Base-by-base conservation (phyloP, 1,284 basidiomycete species). In the Clitocybe nebularis region DNA sequence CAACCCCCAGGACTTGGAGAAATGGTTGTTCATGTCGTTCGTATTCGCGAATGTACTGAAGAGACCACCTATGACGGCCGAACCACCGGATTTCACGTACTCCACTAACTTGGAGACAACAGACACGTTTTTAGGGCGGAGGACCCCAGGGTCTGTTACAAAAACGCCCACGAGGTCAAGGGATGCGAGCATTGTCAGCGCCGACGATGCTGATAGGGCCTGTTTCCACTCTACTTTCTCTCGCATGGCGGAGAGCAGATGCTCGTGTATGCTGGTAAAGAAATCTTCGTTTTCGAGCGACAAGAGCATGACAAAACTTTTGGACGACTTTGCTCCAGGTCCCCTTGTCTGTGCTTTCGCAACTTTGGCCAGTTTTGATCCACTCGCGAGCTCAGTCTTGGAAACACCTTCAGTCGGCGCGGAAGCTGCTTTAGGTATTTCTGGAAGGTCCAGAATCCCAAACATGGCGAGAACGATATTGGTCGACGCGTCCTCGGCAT, bases 51-150 rank as follows among this genome's bases (percentile, higher is more conserved):
- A 54, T 1, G 39, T 34, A 25, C 49, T 43, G 46, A 66, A 64
- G 2, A 46, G 23, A 11, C 55, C 58, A 1, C 53, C 56, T 28
- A 67, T 56, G 20, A 67, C 51, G 21, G 64, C 49, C 3, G 55
- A 58, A 3, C 64, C 64, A 8, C 65, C 63, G 5, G 43, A 45
- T 42, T 60, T 56, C 8, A 56, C 55, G 36, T 59, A 65, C 35
- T 55, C 56, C 11, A 61, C 55, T n/a, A 66, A 39, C 33, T 51
- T 53, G 4, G 55, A 47, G n/a, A 58, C 38, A 3, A 66, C 39
- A 22, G 52, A 50, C 4, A 51, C 50, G 17, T 61, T 49, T 19
- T 55, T 39, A 3, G 37, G 36, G 9, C 46, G 36, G 8, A 52
- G 29, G 16, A 61, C 45, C 17, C 36, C 44, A 1, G 41, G 22